Evolutionary conservation across 129 eudicot species (phyloP).

Genomic region (Flaveria bidentis): DNA sequence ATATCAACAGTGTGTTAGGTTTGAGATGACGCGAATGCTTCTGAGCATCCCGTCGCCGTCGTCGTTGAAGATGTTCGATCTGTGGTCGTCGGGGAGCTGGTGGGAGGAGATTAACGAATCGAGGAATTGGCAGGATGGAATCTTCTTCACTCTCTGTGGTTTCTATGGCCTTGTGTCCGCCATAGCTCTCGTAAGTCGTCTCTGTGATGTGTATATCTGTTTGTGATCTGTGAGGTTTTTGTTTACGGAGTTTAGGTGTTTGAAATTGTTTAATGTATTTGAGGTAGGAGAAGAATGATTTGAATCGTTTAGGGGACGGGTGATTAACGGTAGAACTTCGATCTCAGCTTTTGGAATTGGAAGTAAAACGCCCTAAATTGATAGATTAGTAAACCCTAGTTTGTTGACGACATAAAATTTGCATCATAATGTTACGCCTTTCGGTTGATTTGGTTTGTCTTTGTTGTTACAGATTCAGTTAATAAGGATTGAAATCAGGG

Average conservation of each 20-base stretch:
- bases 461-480: constrained; percentile 57
- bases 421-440: background rate
- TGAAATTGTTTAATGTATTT: background rate
- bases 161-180: constrained; percentile 60
- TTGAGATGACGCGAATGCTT: constrained; percentile 26
- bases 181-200: constrained; percentile 58
- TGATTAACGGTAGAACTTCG: background rate
- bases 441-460: background rate
- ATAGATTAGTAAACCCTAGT: constrained; percentile 1
- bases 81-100: constrained; percentile 38
- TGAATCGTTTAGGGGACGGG: background rate
- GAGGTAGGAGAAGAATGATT: constrained; percentile 6
- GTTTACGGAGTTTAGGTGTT: background rate
- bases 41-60: constrained; percentile 33
- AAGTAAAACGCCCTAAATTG: background rate
- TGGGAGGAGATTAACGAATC: constrained; percentile 68
- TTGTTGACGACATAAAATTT: background rate
- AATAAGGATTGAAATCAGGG: constrained; percentile 72
- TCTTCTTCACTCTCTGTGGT: constrained; percentile 59
- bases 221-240: background rate
- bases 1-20: background rate
- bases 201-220: background rate
- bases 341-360: background rate
- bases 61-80: constrained; percentile 29
- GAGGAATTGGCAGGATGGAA: constrained; percentile 62